Percentiles rank a stretch among this genome's conserved stretches.
These are phyloP conservation scores for Cercospora sp. DNA, from an alignment of 2,329 filamentous ascomycete species.

Conservation along the genomic window DNA sequence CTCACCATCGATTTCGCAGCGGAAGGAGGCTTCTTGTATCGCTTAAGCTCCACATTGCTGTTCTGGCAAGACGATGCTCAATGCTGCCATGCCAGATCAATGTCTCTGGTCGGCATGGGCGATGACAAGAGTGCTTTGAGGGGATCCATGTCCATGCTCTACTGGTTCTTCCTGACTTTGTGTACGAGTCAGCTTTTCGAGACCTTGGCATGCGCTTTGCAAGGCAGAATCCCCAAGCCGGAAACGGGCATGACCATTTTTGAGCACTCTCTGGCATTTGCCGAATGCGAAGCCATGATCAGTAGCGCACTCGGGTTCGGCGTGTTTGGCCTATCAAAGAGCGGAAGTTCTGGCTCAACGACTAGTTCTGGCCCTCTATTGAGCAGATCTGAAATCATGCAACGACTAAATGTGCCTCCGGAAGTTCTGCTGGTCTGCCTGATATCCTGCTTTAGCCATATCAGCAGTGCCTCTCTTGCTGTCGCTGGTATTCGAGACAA, in stretches of 20 bases:
- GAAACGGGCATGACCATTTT: conserved; percentile 97
- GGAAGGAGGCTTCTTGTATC: conserved; percentile 69
- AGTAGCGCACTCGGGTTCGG: conserved; percentile 75
- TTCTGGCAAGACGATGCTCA: conserved; percentile 71
- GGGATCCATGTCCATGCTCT: conserved; percentile 77
- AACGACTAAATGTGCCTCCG: conserved; percentile 80
- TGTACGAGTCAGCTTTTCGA: conserved; percentile 83
- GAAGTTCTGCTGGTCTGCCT: conserved; percentile 85
- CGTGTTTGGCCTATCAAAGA: conserved; percentile 58
- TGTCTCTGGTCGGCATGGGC: conserved; percentile 59
- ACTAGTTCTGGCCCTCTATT: conserved; percentile 25
- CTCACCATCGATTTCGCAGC: conserved; percentile 53
- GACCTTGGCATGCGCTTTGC: conserved; percentile 81
- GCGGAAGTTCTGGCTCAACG: conserved; percentile 34
- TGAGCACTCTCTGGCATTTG: conserved; percentile 93
- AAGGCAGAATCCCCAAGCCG: conserved; percentile 74
- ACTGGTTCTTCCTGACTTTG: conserved; percentile 70
- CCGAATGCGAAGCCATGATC: conserved; percentile 88
- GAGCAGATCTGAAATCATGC: conserved; percentile 58
- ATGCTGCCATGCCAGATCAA: conserved; percentile 73
- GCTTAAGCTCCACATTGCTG: conserved; percentile 68
- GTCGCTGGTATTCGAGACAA: conserved; percentile 76
- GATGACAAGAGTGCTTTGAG: conserved; percentile 55
- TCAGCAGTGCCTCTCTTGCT: conserved; percentile 80
- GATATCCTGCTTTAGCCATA: conserved; percentile 84